Conservation (phyloP, 2,329 filamentous ascomycete genomes). For the Myriosclerotinia scirpicola region DNA sequence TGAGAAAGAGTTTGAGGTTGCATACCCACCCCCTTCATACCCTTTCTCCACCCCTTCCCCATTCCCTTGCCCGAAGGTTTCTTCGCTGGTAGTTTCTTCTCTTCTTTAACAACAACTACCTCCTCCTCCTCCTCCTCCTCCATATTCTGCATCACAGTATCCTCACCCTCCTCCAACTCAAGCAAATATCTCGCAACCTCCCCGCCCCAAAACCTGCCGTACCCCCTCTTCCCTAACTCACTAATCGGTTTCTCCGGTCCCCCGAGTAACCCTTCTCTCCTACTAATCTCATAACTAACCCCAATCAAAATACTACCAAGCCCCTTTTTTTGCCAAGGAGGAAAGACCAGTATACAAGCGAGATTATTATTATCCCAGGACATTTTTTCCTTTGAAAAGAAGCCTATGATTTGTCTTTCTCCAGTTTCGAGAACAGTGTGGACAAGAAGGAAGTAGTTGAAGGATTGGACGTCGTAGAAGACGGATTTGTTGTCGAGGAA, state of each 20-base stretch:
- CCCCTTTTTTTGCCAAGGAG: slow-evolving; percentile 90
- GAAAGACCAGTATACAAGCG: slow-evolving; percentile 93
- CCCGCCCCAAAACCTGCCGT: slow-evolving; percentile 81
- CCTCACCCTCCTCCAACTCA: slow-evolving; percentile 30
- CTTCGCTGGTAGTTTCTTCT: background rate
- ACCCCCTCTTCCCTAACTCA: slow-evolving; percentile 78
- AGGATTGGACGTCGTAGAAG: slow-evolving; percentile 93
- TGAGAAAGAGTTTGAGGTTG: slow-evolving; percentile 11
- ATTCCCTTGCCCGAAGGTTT: slow-evolving; percentile 19
- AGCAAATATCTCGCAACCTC: slow-evolving; percentile 74
- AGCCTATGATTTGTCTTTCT: slow-evolving; percentile 72
- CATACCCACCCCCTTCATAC: slow-evolving; percentile 23
- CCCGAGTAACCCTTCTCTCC: slow-evolving; percentile 77
- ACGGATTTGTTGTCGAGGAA: slow-evolving; percentile 98
- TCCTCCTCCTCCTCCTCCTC: slow-evolving; percentile 34
- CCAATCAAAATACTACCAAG: slow-evolving; percentile 89
- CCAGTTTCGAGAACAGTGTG: slow-evolving; percentile 57
- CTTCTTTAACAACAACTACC: slow-evolving; percentile 50
- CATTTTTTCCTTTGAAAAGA: slow-evolving; percentile 98
- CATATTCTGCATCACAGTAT: slow-evolving; percentile 43
- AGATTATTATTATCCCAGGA: slow-evolving; percentile 99
- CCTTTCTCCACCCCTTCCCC: slow-evolving; percentile 23
- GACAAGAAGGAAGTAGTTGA: slow-evolving; percentile 91
- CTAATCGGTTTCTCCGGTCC: slow-evolving; percentile 94
- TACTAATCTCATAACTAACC: slow-evolving; percentile 87